These are phyloP conservation scores for Vanderwaltozyma polyspora DNA, from an alignment of 805 yeast species.

Conservation along the genomic window DNA sequence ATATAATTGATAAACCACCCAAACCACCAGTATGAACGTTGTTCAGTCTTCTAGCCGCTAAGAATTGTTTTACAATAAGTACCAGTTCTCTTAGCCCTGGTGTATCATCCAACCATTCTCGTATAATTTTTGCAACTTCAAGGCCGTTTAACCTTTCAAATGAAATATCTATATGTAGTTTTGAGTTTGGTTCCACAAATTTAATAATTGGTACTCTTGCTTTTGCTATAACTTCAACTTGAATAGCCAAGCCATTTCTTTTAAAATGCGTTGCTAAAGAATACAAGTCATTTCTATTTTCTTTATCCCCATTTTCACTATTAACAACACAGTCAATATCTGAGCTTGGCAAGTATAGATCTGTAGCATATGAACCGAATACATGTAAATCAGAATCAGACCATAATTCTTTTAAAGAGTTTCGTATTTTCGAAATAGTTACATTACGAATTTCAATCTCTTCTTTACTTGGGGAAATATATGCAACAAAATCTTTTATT, in stretches of 20 bases:
- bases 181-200: conserved; percentile 61
- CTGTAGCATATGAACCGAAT: conserved; percentile 92
- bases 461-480: conserved; percentile 69
- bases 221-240: conserved; percentile 75
- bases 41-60: conserved; percentile 64
- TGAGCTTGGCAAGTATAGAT: conserved; percentile 83
- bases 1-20: conserved; percentile 90
- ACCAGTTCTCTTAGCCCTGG: conserved; percentile 80
- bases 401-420: conserved; percentile 51
- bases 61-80: conserved; percentile 72
- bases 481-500: conserved; percentile 71
- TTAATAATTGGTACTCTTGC: conserved; percentile 94
- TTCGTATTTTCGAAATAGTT: conserved; percentile 50
- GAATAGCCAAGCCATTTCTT: conserved; percentile 47
- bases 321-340: conserved; percentile 90
- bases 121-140: conserved; percentile 67
- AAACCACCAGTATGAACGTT: conserved; percentile 89
- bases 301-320: conserved; percentile 47
- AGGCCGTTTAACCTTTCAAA: conserved; percentile 79
- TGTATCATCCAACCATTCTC: conserved; percentile 58
- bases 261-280: conserved; percentile 62
- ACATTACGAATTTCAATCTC: conserved; percentile 61
- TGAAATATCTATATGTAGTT: conserved; percentile 77
- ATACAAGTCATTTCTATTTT: conserved; percentile 54
- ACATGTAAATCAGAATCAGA: conserved; percentile 68